Base-by-base conservation (phyloP, 2,329 filamentous ascomycete genomes). In the Aspergillus versicolor region DNA sequence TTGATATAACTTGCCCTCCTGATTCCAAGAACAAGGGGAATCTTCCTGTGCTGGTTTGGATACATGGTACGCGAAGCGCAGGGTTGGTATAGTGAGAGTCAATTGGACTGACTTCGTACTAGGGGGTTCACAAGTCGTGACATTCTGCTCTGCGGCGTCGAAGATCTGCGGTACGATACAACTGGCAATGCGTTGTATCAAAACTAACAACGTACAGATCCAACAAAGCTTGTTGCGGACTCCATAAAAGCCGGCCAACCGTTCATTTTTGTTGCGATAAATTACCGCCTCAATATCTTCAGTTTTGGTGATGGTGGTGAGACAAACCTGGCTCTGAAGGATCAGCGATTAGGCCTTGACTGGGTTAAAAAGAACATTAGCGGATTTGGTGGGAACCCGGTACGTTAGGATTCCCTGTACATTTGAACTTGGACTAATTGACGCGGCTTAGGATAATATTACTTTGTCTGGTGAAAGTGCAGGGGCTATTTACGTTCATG, bases 401-500 rank as follows among this genome's bases (percentile, higher is more conserved):
- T 73, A 30, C 62, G 70, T 54, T 30, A 30, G 9, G 8, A 30
- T 30, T 11, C 27, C 27, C 11, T 30, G 9, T 9, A 11, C 8
- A 11, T 30, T 30, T 30, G 27, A 30, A 30, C 27, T 7, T 11
- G 3, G 13, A 21, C 21, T 37, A n/a, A 38, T 15, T 24, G 27
- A 30, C 4, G 12, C 11, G 19, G 21, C 19, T 11, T 46, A 78
- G 74, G 21, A 67, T 2, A 72, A 72, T 21, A 71, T 81, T 6
- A 80, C 77, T 0, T 53, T 81, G 2, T 72, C 72, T 0, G 78
- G 78, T 4, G 78, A 81, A 58, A 81, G 78, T 44, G 78, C 79
- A 0, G 79, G 78, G 0, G 79, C 74, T 3, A 69, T 80, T 1
- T 79, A 79, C 22, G 70, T 67, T 4, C 79, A 81, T 61, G 78